These are phyloP conservation scores for Phytophthora sp. DNA, from an alignment of 352 stramenopile genomes.

Conservation along the genomic window DNA sequence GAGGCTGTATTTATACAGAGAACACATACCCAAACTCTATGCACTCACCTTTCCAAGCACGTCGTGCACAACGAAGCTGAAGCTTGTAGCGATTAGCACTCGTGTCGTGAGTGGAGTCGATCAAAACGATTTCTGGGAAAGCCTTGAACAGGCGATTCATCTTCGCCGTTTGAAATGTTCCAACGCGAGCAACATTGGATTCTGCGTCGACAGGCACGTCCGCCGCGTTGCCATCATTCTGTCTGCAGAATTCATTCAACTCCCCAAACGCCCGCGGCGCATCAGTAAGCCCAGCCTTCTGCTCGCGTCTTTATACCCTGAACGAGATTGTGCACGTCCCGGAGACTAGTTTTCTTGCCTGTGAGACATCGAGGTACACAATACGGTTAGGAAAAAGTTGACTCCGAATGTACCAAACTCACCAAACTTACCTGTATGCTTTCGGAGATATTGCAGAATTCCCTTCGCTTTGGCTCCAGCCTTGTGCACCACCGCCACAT, in stretches of 20 bases:
- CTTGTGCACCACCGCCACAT: no score
- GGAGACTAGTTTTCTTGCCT: background rate
- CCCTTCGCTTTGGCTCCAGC: no score
- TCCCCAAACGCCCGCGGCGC: background rate
- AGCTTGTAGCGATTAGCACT: background rate
- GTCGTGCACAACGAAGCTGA: no score
- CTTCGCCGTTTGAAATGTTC: background rate
- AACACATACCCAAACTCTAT: background rate
- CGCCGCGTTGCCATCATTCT: background rate
- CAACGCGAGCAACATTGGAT: background rate
- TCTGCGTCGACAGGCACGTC: background rate
- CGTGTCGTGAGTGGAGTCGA: background rate
- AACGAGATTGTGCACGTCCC: background rate
- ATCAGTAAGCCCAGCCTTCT: background rate
- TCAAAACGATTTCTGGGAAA: background rate
- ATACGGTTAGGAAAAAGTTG: no score
- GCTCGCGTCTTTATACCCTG: no score
- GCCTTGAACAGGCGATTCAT: conserved; percentile 4
- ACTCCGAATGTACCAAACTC: background rate
- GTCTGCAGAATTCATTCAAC: background rate
- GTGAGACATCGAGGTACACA: no score
- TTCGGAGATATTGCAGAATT: no score
- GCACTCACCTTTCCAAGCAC: conserved; percentile 9
- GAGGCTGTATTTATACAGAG: no score
- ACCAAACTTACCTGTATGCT: no score